Evolutionary conservation across 106 monocot species (phyloP).

Genomic region (Allium cepa): DNA sequence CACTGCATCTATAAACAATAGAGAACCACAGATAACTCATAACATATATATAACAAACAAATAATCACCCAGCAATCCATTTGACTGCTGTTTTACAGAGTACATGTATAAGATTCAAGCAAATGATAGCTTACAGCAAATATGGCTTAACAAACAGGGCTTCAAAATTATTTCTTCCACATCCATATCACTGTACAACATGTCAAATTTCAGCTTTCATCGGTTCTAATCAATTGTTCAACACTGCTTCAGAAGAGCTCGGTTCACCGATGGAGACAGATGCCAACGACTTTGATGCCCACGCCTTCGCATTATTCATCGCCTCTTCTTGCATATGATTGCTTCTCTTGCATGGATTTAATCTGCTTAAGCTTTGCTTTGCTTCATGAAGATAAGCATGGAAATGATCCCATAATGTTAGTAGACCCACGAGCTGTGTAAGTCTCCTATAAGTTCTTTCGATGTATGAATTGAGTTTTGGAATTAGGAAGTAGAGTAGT

Average conservation of each 20-base stretch:
- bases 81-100: too few species aligned
- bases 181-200: too few species aligned
- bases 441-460: conserved; percentile 44
- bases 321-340: conserved; percentile 61
- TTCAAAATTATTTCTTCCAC: too few species aligned
- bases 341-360: conserved; percentile 44
- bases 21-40: too few species aligned
- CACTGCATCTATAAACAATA: too few species aligned
- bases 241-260: conserved; percentile 33
- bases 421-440: conserved; percentile 24
- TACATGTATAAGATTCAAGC: too few species aligned
- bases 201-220: too few species aligned
- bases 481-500: conserved; percentile 39
- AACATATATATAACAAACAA: too few species aligned
- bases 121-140: too few species aligned
- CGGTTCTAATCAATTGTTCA: neutral
- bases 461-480: conserved; percentile 35
- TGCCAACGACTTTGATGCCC: conserved; percentile 77
- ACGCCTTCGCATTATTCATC: conserved; percentile 46
- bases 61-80: too few species aligned
- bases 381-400: conserved; percentile 29
- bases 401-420: conserved; percentile 29
- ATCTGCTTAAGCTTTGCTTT: conserved; percentile 22
- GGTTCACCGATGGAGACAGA: conserved; percentile 65
- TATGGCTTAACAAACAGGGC: too few species aligned